Evolutionary conservation across 768 basidiomycete species (phyloP).

Genomic region (Phylloporus scabripes): DNA sequence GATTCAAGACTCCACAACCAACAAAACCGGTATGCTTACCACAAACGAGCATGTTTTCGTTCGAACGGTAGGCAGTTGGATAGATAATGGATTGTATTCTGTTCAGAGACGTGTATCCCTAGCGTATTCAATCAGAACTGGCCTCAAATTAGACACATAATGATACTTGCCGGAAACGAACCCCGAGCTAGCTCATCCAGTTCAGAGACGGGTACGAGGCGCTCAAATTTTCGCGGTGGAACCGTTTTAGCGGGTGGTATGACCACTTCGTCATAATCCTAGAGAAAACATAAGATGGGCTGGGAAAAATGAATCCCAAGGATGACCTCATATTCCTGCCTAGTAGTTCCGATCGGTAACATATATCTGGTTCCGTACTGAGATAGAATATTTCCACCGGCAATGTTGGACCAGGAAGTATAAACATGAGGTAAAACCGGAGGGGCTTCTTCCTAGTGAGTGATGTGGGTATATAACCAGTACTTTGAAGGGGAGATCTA

Average conservation of each 20-base stretch:
- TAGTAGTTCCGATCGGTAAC: constrained; percentile 77
- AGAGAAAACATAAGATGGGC: constrained; percentile 7
- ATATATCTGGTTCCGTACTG: constrained; percentile 71
- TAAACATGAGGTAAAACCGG: constrained; percentile 87
- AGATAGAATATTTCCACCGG: constrained; percentile 59
- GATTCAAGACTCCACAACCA: neutral
- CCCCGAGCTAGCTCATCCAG: constrained; percentile 73
- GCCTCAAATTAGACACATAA: neutral
- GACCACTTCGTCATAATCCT: constrained; percentile 87
- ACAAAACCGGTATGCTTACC: constrained; percentile 16
- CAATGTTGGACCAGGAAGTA: constrained; percentile 52
- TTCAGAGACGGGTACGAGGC: constrained; percentile 62
- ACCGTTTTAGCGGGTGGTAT: constrained; percentile 80
- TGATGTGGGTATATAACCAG: constrained; percentile 5
- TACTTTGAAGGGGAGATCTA: constrained; percentile 29
- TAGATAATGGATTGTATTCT: constrained; percentile 95
- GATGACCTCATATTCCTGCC: constrained; percentile 60
- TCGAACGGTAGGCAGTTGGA: constrained; percentile 87
- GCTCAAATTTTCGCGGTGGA: constrained; percentile 67
- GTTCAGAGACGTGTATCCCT: constrained; percentile 88
- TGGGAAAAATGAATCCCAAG: neutral
- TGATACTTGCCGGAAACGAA: constrained; percentile 69
- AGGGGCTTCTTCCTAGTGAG: constrained; percentile 42
- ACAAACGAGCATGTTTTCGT: constrained; percentile 88
- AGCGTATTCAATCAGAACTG: neutral